phyloP scores from a whole-genome alignment of 2,329 filamentous ascomycete genomes.

The Nothophoma quercina region DNA sequence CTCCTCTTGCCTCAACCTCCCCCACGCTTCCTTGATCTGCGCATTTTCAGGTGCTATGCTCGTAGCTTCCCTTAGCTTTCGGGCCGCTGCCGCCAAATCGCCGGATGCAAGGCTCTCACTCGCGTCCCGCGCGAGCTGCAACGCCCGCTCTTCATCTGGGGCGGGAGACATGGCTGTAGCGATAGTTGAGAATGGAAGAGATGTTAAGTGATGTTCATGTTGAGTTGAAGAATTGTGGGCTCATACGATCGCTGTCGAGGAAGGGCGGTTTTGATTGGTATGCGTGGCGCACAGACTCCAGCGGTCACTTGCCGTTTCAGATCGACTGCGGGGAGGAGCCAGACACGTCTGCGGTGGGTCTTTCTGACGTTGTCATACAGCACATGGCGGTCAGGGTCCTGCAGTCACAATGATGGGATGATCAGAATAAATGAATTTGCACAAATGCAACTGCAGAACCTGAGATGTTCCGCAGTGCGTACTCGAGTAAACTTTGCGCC shows the following conservation, averaged over 20 bases:
- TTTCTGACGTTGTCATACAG: conserved; percentile 3
- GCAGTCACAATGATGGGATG: background rate
- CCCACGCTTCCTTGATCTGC: conserved; percentile 52
- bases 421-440: background rate
- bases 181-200: conserved; percentile 5
- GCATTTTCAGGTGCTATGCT: conserved; percentile 53
- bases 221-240: conserved; percentile 21
- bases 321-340: conserved; percentile 18
- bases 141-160: conserved; percentile 39
- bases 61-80: conserved; percentile 54
- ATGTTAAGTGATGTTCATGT: conserved; percentile 23
- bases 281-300: conserved; percentile 25
- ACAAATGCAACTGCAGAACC: conserved; percentile 1
- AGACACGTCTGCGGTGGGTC: conserved; percentile 10
- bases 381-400: background rate
- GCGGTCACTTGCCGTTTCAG: conserved; percentile 19
- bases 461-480: background rate
- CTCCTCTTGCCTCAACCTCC: conserved; percentile 50
- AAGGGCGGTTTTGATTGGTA: conserved; percentile 23
- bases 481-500: background rate
- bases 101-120: conserved; percentile 36
- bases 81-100: conserved; percentile 50
- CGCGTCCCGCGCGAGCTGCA: conserved; percentile 43
- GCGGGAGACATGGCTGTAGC: conserved; percentile 34
- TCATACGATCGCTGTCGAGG: conserved; percentile 29